A percentile compares a stretch with the other conserved stretches of the same genome.
phyloP scores from a whole-genome alignment of 306 rosid genomes.

The Chamaecrista fasciculata region DNA sequence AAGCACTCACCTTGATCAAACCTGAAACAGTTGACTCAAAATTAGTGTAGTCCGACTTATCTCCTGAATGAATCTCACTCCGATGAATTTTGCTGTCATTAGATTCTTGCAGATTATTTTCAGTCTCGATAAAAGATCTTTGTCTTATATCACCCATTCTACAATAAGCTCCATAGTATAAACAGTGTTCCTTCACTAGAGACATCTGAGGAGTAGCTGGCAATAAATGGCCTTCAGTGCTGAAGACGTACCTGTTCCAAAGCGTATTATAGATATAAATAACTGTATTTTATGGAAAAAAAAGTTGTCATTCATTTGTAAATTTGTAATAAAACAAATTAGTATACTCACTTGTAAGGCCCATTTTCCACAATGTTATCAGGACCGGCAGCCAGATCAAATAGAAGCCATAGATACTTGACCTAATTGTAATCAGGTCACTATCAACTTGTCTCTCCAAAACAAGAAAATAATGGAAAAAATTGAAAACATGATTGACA shows the following conservation, averaged over 20 bases:
- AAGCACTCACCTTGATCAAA: constrained; percentile 64
- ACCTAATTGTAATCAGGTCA: constrained; percentile 49
- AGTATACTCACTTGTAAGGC: constrained; percentile 81
- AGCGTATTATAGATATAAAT: background rate
- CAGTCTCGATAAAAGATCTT: constrained; percentile 36
- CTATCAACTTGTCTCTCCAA: constrained; percentile 21
- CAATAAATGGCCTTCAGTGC: constrained; percentile 94
- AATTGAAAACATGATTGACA: background rate
- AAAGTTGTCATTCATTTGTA: constrained; percentile 26
- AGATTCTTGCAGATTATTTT: constrained; percentile 58
- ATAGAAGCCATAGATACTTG: constrained; percentile 97
- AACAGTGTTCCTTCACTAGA: constrained; percentile 73
- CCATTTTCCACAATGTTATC: constrained; percentile 96
- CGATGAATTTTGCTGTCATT: constrained; percentile 48
- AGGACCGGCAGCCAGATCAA: constrained; percentile 92
- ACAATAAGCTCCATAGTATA: constrained; percentile 81
- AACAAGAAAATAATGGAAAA: background rate
- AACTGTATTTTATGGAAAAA: constrained; percentile 14
- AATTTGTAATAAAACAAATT: constrained; percentile 3
- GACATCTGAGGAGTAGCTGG: constrained; percentile 93
- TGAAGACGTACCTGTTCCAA: constrained; percentile 73
- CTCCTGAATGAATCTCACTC: constrained; percentile 39
- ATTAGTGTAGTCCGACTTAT: constrained; percentile 43
- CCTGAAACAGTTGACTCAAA: constrained; percentile 59
- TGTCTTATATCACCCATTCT: constrained; percentile 43